A percentile compares a stretch with the other conserved stretches of the same genome.
Conservation (phyloP, 331 rosid genomes). For the Cucumis variabilis region DNA sequence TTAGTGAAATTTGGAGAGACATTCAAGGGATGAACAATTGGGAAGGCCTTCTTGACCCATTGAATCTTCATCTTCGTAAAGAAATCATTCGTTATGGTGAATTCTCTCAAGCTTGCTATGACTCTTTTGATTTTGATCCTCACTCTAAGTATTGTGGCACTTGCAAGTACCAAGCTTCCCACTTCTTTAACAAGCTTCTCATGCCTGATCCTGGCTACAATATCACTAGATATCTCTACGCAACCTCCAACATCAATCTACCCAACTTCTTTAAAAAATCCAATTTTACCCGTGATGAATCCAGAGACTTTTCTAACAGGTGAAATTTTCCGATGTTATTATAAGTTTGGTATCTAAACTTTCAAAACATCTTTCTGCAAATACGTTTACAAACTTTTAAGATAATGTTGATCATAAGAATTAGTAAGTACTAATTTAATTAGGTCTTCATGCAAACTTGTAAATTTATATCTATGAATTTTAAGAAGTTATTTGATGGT, state of each 20-base stretch:
- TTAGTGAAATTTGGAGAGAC: constrained; percentile 54
- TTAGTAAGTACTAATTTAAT: too few species aligned
- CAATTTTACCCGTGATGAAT: background rate
- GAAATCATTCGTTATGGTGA: constrained; percentile 78
- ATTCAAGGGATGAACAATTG: constrained; percentile 66
- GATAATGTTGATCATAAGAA: background rate
- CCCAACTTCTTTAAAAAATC: constrained; percentile 78
- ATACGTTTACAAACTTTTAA: background rate
- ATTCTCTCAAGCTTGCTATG: constrained; percentile 72
- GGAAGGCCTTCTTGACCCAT: constrained; percentile 64
- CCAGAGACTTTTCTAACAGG: background rate
- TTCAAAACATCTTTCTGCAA: too few species aligned
- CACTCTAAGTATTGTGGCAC: constrained; percentile 77
- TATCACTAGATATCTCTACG: constrained; percentile 68
- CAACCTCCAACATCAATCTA: constrained; percentile 77
- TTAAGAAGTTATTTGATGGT: background rate
- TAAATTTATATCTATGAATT: background rate
- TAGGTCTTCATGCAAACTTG: background rate
- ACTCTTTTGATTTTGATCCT: constrained; percentile 80
- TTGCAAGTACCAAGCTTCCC: constrained; percentile 60
- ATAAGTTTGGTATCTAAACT: background rate
- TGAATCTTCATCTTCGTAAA: constrained; percentile 53
- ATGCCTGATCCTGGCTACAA: constrained; percentile 48
- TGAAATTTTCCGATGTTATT: background rate
- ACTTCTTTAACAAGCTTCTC: constrained; percentile 55